Evolutionary conservation across 257 asterid genomes (phyloP), one percentile per base, ranked within the genome.

Genomic region (Gentiana macrophylla): DNA sequence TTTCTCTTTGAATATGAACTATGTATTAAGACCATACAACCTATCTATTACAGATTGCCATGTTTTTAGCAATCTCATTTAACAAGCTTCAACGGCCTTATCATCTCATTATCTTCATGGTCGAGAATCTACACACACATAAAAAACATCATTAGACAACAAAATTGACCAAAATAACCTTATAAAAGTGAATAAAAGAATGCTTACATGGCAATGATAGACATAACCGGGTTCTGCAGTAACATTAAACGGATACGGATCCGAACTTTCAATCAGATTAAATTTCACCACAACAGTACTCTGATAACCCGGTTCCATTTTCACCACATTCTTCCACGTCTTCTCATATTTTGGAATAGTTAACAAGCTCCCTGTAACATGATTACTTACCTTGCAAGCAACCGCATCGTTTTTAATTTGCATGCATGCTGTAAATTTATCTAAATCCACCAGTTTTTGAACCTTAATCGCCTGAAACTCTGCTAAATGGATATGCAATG

Each of bases 201-300:
- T 1, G 44, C 67, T 46, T 53, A 62, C 67, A 34, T 54, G 67
- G 45, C 67, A 62, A 62, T 62, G 67, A 38, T 62, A 62, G 2
- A 62, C 15, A 4, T 52, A 53, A 10, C 60, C 60, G 1, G 60
- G 67, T 6, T 62, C 67, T 2, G n/a, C 6, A 9, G 67, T 62
- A 12, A 60, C 55, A 62, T 62, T 60, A 46, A 62, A 62, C 0
- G 67, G 49, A 62, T 62, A 62, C 1, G 59, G 48, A 3, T 52
- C 67, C 35, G 46, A 52, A 45, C 54, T 62, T 36, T 46, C 60
- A 4, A 53, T 34, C 5, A 62, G 50, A 62, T 62, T 62, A 35
- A 62, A 62, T 9, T 50, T 62, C 15, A 62, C 60, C 13, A 62
- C 60, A 24, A 62, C 60, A 0, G 67, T 53, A 10, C 60, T 62